Evolutionary conservation across 1,284 basidiomycete genomes (phyloP).

Genomic region (Anthracocystis panici-leucophaei): DNA sequence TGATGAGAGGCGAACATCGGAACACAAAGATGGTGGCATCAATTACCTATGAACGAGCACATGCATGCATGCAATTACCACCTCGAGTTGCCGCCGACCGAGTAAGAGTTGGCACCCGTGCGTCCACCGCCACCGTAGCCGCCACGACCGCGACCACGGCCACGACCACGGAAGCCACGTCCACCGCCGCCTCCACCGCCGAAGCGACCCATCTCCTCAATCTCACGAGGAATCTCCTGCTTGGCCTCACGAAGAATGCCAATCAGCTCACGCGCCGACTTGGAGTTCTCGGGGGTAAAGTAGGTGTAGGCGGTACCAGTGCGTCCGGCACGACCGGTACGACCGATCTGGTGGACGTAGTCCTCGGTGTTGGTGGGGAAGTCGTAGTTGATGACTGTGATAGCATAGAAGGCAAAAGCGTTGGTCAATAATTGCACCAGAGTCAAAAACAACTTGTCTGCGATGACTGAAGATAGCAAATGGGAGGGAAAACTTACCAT

Average conservation of each 20-base stretch:
- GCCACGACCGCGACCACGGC: slow-evolving; percentile 57
- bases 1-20: no score
- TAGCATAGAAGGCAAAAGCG: not conserved
- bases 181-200: slow-evolving; percentile 71
- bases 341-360: slow-evolving; percentile 92
- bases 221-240: slow-evolving; percentile 84
- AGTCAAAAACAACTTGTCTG: not conserved
- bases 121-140: slow-evolving; percentile 53
- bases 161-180: slow-evolving; percentile 55
- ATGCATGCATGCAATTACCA: slow-evolving; percentile 45
- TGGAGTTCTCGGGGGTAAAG: slow-evolving; percentile 86
- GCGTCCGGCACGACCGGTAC: slow-evolving; percentile 76
- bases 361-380: slow-evolving; percentile 97
- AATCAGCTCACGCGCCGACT: slow-evolving; percentile 90
- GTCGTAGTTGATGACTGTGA: slow-evolving; percentile 79
- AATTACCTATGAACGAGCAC: not conserved
- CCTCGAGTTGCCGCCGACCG: slow-evolving; percentile 56
- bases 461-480: no score
- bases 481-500: slow-evolving; percentile 76
- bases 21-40: no score
- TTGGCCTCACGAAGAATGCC: slow-evolving; percentile 90
- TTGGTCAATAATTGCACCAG: slow-evolving; percentile 5
- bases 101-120: slow-evolving; percentile 62
- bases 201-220: slow-evolving; percentile 92
- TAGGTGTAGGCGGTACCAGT: slow-evolving; percentile 94